Evolutionary conservation across 2,329 filamentous ascomycete genomes (phyloP), one percentile per base, ranked within the genome.

Genomic region (Cercospora sp.): DNA sequence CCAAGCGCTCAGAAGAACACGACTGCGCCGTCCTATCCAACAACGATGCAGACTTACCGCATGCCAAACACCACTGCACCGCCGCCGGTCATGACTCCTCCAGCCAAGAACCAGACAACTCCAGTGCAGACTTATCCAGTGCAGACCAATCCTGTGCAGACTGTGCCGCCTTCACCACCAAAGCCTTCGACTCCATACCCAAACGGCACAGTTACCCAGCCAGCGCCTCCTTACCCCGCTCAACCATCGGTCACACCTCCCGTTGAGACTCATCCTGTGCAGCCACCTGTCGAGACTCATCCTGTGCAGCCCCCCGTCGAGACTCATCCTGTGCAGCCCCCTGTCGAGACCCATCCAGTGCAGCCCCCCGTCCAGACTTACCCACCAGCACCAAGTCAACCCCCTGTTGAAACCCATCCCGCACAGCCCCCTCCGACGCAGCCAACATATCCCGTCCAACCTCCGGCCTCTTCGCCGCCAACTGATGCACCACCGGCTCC

Each of bases 141-240:
- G 28, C 21, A 32, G 8, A 51, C 45, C 21, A 12, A 51, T 26
- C 32, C 62, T n/a, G n/a, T 34, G 57, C 18, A 49, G 30, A 49
- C 32, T 6, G 28, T 60, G 32, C 66, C 40, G 13, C 16, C 37
- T 21, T 30, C 60, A 55, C 63, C 34, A n/a, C 63, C 63, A 40
- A 24, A 28, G 12, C 57, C 45, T 18, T 51, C 64, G 18, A 40
- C 26, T 40, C 53, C 55, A 40, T 64, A 32, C 63, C 55, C 63
- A 24, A 37, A 32, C n/a, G 37, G n/a, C 28, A 59, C 63, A 32
- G 32, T 57, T 7, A 60, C 24, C 18, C 34, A 51, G 37, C 63
- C 63, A 12, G 60, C 60, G 18, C 63, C 63, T 16, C 51, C 53
- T 16, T 66, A 65, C 45, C 53, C 63, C 34, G 34, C 32, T 37